These are phyloP conservation scores for Ogataea paraovalis DNA, from an alignment of 805 yeast genomes.

Conservation along the genomic window DNA sequence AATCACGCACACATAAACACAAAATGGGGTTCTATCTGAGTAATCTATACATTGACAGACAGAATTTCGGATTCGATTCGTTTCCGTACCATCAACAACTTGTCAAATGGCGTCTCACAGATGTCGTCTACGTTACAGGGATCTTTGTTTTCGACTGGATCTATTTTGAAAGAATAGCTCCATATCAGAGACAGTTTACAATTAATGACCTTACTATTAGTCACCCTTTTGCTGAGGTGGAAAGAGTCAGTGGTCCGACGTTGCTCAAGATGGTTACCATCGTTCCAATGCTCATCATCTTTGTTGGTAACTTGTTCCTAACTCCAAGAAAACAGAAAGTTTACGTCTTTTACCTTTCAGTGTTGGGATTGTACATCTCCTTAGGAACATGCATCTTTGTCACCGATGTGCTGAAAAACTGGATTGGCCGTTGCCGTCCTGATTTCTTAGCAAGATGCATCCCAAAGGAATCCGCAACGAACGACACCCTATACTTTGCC, in stretches of 20 bases:
- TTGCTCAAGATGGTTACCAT: slow-evolving; percentile 52
- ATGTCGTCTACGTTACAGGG: slow-evolving; percentile 19
- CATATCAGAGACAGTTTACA: slow-evolving; percentile 76
- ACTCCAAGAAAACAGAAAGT: slow-evolving; percentile 51
- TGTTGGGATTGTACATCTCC: slow-evolving; percentile 62
- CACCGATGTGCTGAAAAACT: slow-evolving; percentile 73
- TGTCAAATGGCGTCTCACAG: slow-evolving; percentile 26
- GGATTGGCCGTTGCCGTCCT: slow-evolving; percentile 89
- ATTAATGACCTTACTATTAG: slow-evolving; percentile 72
- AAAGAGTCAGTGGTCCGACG: slow-evolving; percentile 58
- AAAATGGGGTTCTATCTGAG: not conserved
- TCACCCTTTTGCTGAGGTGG: slow-evolving; percentile 76
- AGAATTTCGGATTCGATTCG: slow-evolving; percentile 22
- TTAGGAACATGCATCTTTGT: slow-evolving; percentile 55
- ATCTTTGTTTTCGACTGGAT: slow-evolving; percentile 21
- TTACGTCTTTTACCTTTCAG: slow-evolving; percentile 58
- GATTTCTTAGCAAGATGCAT: slow-evolving; percentile 84
- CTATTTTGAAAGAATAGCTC: slow-evolving; percentile 36
- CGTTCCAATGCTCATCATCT: slow-evolving; percentile 44
- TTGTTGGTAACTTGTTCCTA: slow-evolving; percentile 26
- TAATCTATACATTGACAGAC: slow-evolving; percentile 23
- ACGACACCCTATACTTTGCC: slow-evolving; percentile 49
- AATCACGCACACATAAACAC: too few species aligned
- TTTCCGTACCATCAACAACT: slow-evolving; percentile 18
- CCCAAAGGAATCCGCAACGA: slow-evolving; percentile 59